Evolutionary conservation across 2,329 filamentous ascomycete species (phyloP).

Genomic region (Thielaviopsis populi): DNA sequence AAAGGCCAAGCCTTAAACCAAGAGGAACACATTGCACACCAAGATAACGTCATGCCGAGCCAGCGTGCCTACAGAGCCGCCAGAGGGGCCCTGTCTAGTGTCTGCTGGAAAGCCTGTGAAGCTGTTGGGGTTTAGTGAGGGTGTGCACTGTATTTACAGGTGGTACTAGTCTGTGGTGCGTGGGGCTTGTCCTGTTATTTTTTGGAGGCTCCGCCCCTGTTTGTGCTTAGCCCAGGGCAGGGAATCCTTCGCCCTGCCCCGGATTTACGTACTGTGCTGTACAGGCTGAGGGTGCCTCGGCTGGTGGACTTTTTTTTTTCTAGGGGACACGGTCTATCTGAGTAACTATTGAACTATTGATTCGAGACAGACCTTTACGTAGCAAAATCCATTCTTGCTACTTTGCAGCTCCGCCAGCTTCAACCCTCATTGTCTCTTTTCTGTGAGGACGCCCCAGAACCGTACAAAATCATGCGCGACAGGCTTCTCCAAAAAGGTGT

Average conservation of each 20-base stretch:
- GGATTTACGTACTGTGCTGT: not conserved
- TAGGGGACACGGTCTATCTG: not conserved
- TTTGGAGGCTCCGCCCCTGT: not conserved
- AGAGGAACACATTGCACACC: not conserved
- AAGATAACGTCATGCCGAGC: not conserved
- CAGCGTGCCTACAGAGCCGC: conserved; percentile 1
- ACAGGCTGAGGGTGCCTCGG: not conserved
- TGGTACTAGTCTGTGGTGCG: not conserved
- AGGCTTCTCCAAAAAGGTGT: not conserved
- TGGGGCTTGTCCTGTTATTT: not conserved
- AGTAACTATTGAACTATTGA: not conserved
- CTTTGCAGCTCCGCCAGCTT: not conserved
- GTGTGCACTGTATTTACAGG: not conserved
- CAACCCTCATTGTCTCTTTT: too few relatives aligned
- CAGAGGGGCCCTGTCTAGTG: not conserved
- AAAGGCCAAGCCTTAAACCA: not conserved
- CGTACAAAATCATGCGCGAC: not conserved
- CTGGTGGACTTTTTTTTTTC: not conserved
- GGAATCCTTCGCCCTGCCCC: not conserved
- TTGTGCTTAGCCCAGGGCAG: not conserved
- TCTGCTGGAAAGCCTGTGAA: not conserved
- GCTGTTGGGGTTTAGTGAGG: not conserved
- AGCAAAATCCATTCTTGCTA: not conserved
- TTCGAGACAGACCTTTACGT: too few relatives aligned
- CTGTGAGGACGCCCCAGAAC: not conserved